Conservation (phyloP, 306 rosid genomes). For the Boehmeria nivea region DNA sequence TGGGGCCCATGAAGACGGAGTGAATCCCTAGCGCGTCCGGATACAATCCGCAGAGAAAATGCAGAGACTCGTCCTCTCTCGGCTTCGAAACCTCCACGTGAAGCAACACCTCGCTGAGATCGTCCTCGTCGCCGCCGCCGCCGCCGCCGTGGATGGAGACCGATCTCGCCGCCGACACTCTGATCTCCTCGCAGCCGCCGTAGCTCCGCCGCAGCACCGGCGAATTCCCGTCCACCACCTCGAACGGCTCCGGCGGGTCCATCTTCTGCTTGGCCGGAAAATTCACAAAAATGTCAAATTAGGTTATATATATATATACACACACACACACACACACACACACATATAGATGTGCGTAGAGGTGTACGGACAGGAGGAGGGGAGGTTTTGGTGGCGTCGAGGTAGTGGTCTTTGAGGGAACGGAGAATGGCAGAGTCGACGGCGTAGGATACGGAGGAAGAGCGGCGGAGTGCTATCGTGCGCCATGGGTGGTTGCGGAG, state of each 20-base stretch:
- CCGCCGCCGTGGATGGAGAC: conserved; percentile 25
- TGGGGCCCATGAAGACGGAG: conserved; percentile 76
- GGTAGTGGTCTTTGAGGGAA: conserved; percentile 87
- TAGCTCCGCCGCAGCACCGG: conserved; percentile 62
- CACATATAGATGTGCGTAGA: too few relatives aligned
- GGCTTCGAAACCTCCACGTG: conserved; percentile 76
- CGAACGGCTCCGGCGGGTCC: conserved; percentile 71
- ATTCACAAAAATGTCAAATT: background rate
- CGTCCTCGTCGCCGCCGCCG: conserved; percentile 38
- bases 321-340: too few relatives aligned
- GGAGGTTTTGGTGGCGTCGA: conserved; percentile 69
- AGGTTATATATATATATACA: background rate
- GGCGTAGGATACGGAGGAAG: conserved; percentile 50
- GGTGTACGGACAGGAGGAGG: conserved; percentile 66
- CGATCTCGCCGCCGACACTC: conserved; percentile 62
- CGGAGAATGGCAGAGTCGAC: conserved; percentile 70
- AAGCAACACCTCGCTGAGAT: conserved; percentile 64
- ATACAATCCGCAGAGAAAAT: conserved; percentile 69
- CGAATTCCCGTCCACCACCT: conserved; percentile 58
- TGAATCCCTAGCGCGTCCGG: conserved; percentile 92
- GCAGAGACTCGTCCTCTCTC: conserved; percentile 45
- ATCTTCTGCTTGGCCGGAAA: conserved; percentile 41
- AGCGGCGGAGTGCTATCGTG: conserved; percentile 19
- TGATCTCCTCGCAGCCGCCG: conserved; percentile 62
- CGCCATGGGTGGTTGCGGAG: conserved; percentile 27